phyloP scores from a whole-genome alignment of 2,329 filamentous ascomycete species.

The Lecanicillium sp. region DNA sequence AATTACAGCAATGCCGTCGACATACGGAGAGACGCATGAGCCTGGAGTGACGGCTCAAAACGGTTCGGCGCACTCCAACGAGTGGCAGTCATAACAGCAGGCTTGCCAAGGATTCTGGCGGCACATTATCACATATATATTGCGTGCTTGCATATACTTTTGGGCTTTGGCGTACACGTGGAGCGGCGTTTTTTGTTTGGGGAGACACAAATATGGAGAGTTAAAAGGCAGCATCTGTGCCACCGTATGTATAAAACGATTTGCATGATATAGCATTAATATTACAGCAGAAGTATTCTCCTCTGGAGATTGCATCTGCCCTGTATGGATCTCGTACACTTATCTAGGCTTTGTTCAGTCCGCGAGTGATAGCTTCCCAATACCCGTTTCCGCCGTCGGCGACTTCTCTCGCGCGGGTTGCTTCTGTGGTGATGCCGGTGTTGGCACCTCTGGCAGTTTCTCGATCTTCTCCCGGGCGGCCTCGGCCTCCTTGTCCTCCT shows the following conservation, averaged over 20 bases:
- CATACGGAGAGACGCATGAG: not conserved
- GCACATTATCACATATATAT: no score
- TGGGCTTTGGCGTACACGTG: no score
- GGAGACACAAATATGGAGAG: no score
- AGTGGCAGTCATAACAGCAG: not conserved
- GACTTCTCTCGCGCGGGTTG: conserved; percentile 16
- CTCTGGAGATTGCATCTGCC: not conserved
- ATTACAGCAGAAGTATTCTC: not conserved
- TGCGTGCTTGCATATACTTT: no score
- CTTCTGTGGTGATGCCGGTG: conserved; percentile 29
- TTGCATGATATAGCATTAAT: conserved; percentile 6
- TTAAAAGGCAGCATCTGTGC: no score
- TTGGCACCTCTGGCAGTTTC: conserved; percentile 38
- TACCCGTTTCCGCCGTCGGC: conserved; percentile 34
- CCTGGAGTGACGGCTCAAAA: not conserved
- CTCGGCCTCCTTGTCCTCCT: conserved; percentile 40
- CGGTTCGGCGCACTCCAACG: not conserved
- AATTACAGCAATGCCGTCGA: not conserved
- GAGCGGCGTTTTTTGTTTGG: no score
- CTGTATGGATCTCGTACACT: not conserved
- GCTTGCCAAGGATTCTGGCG: no score
- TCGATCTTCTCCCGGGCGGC: conserved; percentile 49
- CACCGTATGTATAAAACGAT: no score
- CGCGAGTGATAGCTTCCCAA: conserved; percentile 26
- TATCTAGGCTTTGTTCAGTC: conserved; percentile 1